A percentile compares a stretch with the other conserved stretches of the same genome.
phyloP scores from a whole-genome alignment of 345 rosid species.

The Gossypium mustelinum region DNA sequence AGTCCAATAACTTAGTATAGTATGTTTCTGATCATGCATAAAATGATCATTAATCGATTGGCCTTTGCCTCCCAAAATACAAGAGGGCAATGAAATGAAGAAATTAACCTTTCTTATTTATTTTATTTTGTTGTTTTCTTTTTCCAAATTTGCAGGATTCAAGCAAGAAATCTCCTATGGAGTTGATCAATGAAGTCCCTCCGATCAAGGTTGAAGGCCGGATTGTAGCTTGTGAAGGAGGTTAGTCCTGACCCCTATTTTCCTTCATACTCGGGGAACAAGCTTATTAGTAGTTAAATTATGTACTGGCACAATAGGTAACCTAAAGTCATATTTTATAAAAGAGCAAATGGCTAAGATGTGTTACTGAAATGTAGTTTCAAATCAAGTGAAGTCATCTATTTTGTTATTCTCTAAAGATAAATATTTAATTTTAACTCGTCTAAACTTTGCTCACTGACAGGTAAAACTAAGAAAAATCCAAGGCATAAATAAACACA shows the following conservation, averaged over 20 bases:
- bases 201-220: conserved; percentile 94
- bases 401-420: background rate
- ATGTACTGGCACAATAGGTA: background rate
- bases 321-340: background rate
- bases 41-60: background rate
- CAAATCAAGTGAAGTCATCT: background rate
- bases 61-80: background rate
- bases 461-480: background rate
- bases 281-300: background rate
- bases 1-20: background rate
- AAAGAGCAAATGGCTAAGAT: background rate
- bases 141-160: conserved; percentile 45
- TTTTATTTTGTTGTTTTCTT: background rate
- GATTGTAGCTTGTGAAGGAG: conserved; percentile 98
- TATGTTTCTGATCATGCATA: background rate
- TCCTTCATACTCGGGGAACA: background rate
- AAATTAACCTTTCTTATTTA: background rate
- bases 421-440: background rate
- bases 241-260: conserved; percentile 33
- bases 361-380: background rate
- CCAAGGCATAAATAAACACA: background rate
- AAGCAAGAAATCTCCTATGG: conserved; percentile 97
- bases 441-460: background rate
- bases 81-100: background rate
- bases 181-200: conserved; percentile 92